These are phyloP conservation scores for Henningerozyma blattae DNA, from an alignment of 805 yeast species.

Conservation along the genomic window DNA sequence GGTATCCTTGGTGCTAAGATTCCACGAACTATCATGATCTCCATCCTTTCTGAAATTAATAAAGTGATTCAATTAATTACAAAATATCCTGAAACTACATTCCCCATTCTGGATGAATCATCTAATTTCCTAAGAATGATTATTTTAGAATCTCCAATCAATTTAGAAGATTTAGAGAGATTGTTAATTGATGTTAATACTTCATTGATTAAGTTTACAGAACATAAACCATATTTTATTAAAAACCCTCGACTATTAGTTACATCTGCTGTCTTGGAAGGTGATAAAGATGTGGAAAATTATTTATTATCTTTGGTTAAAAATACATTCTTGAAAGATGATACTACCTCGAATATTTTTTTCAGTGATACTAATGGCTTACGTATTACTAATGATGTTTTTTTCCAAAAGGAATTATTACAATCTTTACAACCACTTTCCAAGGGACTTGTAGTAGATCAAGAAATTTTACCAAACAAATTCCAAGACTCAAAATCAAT, in stretches of 20 bases:
- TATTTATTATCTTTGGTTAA: slow-evolving; percentile 18
- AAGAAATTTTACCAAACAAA: slow-evolving; percentile 37
- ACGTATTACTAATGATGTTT: slow-evolving; percentile 20
- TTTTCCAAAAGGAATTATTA: slow-evolving; percentile 21
- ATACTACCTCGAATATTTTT: slow-evolving; percentile 20
- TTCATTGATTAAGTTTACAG: slow-evolving; percentile 18
- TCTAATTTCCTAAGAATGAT: slow-evolving; percentile 20
- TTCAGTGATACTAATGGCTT: slow-evolving; percentile 22
- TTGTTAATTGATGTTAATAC: slow-evolving; percentile 46
- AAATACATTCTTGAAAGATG: slow-evolving; percentile 18
- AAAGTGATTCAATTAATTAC: slow-evolving; percentile 44
- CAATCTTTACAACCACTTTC: slow-evolving; percentile 27
- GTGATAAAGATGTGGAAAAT: slow-evolving; percentile 19
- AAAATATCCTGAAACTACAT: slow-evolving; percentile 43
- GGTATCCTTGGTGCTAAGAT: slow-evolving; percentile 57
- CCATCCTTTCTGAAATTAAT: slow-evolving; percentile 54
- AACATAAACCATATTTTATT: slow-evolving; percentile 14
- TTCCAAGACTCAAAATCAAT: slow-evolving; percentile 23
- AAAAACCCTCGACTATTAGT: slow-evolving; percentile 32
- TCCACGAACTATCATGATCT: slow-evolving; percentile 53
- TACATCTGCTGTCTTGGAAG: slow-evolving; percentile 50
- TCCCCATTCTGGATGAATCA: slow-evolving; percentile 26
- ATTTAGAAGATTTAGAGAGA: slow-evolving; percentile 44
- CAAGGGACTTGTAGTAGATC: slow-evolving; percentile 36
- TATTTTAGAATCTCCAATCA: slow-evolving; percentile 37